These are phyloP conservation scores for Flaveria linearis DNA, from an alignment of 129 eudicot species.

Conservation along the genomic window DNA sequence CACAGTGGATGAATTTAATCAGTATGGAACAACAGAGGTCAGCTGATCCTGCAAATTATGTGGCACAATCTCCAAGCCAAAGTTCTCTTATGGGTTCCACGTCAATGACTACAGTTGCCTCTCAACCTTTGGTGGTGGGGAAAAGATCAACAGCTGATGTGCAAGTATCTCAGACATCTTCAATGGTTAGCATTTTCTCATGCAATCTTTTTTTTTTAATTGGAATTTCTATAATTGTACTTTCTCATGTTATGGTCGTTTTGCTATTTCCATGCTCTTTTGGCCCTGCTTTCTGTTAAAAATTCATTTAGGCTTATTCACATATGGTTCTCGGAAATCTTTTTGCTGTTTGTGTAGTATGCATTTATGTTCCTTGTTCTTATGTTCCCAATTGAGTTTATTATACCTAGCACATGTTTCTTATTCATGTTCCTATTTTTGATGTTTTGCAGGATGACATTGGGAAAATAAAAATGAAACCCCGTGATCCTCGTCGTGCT, in stretches of 20 bases:
- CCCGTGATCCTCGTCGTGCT: conserved; percentile 96
- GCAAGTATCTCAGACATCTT: conserved; percentile 54
- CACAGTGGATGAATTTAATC: conserved; percentile 69
- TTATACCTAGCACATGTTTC: neutral
- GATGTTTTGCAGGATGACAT: conserved; percentile 63
- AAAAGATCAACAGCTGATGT: conserved; percentile 48
- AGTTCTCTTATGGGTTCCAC: conserved; percentile 46
- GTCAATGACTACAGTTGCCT: conserved; percentile 41
- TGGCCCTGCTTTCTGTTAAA: too few species aligned
- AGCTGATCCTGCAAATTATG: conserved; percentile 43
- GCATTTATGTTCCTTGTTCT: conserved; percentile 8
- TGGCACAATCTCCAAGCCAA: conserved; percentile 39
- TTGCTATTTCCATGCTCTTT: neutral
- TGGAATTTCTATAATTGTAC: neutral
- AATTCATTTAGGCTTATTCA: neutral
- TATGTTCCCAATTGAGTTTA: neutral
- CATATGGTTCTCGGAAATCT: neutral
- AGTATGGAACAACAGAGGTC: conserved; percentile 62
- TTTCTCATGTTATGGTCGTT: conserved; percentile 2
- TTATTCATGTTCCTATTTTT: conserved; percentile 16
- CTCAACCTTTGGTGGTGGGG: conserved; percentile 38
- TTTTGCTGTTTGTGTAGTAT: neutral
- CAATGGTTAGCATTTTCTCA: conserved; percentile 44
- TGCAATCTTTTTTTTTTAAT: neutral
- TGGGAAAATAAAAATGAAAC: conserved; percentile 81